Percentiles rank a stretch among this genome's conserved stretches.
These are phyloP conservation scores for Psilocybe cyanescens DNA, from an alignment of 768 basidiomycete genomes.

Conservation along the genomic window DNA sequence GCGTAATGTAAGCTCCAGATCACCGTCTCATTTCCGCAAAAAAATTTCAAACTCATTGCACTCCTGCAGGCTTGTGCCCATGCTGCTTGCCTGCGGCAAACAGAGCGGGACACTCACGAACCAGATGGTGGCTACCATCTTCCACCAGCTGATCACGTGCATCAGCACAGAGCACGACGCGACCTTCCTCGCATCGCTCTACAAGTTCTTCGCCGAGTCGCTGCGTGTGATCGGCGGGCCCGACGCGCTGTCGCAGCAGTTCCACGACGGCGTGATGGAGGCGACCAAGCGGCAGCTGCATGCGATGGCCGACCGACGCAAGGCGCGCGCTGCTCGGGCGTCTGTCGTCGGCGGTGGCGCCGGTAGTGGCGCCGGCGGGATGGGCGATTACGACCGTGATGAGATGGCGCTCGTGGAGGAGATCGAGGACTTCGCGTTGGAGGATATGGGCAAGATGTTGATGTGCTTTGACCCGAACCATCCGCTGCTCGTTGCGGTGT, in stretches of 20 bases:
- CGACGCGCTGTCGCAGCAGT: constrained; percentile 52
- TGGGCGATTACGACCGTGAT: constrained; percentile 53
- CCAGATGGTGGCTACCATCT: constrained; percentile 70
- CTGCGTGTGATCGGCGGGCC: constrained; percentile 63
- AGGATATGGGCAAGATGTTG: constrained; percentile 77
- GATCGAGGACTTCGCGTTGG: constrained; percentile 81
- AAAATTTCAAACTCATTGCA: background rate
- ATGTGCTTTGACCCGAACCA: constrained; percentile 58
- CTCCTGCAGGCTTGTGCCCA: constrained; percentile 63
- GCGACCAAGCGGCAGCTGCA: constrained; percentile 77
- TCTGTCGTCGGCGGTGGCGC: constrained; percentile 22
- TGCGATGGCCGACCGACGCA: constrained; percentile 67
- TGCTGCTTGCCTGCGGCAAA: constrained; percentile 72
- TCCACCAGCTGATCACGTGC: constrained; percentile 65
- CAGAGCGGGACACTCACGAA: constrained; percentile 63
- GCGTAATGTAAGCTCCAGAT: constrained; percentile 60
- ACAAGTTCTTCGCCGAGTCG: constrained; percentile 69
- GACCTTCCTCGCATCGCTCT: constrained; percentile 78
- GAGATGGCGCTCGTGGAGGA: constrained; percentile 77
- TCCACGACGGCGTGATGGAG: constrained; percentile 59
- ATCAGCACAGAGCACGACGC: constrained; percentile 72
- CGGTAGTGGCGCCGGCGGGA: constrained; percentile 27
- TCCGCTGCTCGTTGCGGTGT: constrained; percentile 68
- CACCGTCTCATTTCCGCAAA: background rate
- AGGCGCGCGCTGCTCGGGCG: constrained; percentile 45